These are phyloP conservation scores for Oidiodendron maius DNA, from an alignment of 495 filamentous ascomycete genomes.

Conservation along the genomic window DNA sequence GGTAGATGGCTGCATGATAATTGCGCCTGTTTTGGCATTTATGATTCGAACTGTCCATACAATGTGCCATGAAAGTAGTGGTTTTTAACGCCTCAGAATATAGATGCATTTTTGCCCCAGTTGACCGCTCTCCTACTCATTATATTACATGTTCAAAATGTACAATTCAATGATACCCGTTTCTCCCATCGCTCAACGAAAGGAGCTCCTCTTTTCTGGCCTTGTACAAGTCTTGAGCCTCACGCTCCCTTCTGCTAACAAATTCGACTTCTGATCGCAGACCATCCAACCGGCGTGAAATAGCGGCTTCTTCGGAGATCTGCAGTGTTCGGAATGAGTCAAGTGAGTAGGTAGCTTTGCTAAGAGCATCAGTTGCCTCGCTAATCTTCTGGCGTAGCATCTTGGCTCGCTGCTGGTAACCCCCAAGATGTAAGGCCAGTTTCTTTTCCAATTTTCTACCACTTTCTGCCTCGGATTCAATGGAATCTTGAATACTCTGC, in stretches of 20 bases:
- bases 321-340: constrained; percentile 71
- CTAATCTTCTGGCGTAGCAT: constrained; percentile 72
- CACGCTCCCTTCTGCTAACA: constrained; percentile 75
- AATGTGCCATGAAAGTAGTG: too few species aligned
- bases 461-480: constrained; percentile 66
- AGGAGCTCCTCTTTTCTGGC: constrained; percentile 72
- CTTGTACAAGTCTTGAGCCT: constrained; percentile 84
- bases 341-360: constrained; percentile 64
- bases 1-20: too few species aligned
- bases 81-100: too few species aligned
- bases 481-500: constrained; percentile 62
- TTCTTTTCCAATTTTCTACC: constrained; percentile 91
- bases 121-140: background rate
- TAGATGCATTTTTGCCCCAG: background rate
- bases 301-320: constrained; percentile 70
- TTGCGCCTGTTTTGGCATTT: too few species aligned
- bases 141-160: constrained; percentile 2
- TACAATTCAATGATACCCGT: constrained; percentile 32
- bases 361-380: constrained; percentile 72
- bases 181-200: constrained; percentile 27
- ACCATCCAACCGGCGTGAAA: constrained; percentile 64
- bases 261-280: constrained; percentile 79
- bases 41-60: too few species aligned
- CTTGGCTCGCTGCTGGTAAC: constrained; percentile 84
- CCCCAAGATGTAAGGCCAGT: constrained; percentile 77